Evolutionary conservation across 2,329 filamentous ascomycete genomes (phyloP).

Genomic region (Sarocladiaceae sp.): DNA sequence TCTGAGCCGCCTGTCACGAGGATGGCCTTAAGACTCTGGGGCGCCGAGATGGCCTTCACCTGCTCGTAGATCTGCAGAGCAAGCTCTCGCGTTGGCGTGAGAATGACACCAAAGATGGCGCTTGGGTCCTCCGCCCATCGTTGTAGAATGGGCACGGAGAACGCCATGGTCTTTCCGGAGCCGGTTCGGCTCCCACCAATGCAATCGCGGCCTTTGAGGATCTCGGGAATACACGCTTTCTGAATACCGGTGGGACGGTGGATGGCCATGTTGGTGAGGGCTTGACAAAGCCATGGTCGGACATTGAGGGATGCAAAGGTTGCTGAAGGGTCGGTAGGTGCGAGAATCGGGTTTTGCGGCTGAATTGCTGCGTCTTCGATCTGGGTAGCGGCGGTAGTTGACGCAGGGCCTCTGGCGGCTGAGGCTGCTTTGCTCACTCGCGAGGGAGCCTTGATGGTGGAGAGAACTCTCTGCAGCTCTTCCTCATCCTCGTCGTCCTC

Average conservation of each 20-base stretch:
- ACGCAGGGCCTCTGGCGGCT: no score
- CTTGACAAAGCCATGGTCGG: constrained; percentile 80
- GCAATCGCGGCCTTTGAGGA: constrained; percentile 83
- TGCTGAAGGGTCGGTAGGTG: constrained; percentile 48
- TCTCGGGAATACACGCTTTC: constrained; percentile 85
- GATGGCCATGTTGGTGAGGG: constrained; percentile 72
- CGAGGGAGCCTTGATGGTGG: constrained; percentile 45
- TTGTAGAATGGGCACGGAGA: constrained; percentile 89
- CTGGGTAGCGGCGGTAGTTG: constrained; percentile 14
- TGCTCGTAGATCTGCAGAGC: constrained; percentile 96
- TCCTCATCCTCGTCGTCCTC: constrained; percentile 25
- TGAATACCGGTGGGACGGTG: constrained; percentile 88
- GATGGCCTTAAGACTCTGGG: constrained; percentile 78
- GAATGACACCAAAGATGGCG: constrained; percentile 80
- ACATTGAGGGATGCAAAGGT: constrained; percentile 70
- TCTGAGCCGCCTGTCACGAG: constrained; percentile 91
- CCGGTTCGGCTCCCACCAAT: constrained; percentile 93
- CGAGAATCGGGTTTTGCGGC: constrained; percentile 32
- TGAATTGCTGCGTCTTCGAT: constrained; percentile 10
- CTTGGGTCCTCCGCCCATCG: constrained; percentile 88
- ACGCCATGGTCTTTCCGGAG: constrained; percentile 95
- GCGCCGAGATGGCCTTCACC: constrained; percentile 84
- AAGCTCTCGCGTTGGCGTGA: constrained; percentile 87
- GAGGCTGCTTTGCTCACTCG: constrained; percentile 37
- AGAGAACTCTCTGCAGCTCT: constrained; percentile 26